phyloP scores from a whole-genome alignment of 2,329 filamentous ascomycete genomes.

The Curvularia hawaiiensis region DNA sequence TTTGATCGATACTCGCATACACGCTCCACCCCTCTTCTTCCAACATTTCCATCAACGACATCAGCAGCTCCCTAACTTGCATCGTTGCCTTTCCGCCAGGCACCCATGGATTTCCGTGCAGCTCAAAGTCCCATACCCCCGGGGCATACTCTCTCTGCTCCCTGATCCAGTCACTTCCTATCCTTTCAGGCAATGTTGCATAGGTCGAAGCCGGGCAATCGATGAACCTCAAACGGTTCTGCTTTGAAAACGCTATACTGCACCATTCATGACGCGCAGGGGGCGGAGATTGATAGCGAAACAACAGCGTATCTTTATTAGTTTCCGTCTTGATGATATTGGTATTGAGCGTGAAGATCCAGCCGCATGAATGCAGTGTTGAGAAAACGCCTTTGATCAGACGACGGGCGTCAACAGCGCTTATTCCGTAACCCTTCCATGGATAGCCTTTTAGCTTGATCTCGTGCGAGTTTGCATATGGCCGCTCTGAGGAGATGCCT shows the following conservation, averaged over 20 bases:
- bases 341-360: conserved; percentile 46
- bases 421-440: conserved; percentile 37
- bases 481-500: conserved; percentile 40
- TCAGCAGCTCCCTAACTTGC: conserved; percentile 41
- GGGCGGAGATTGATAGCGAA: conserved; percentile 43
- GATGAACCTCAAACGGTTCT: conserved; percentile 40
- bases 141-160: conserved; percentile 15
- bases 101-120: conserved; percentile 42
- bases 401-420: conserved; percentile 38
- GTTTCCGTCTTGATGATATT: conserved; percentile 42
- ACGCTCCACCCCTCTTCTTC: conserved; percentile 48
- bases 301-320: conserved; percentile 44
- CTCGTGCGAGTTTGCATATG: conserved; percentile 44
- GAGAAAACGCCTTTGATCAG: conserved; percentile 41
- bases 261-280: conserved; percentile 48
- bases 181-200: conserved; percentile 11
- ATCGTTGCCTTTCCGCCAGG: conserved; percentile 45
- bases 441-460: conserved; percentile 47
- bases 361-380: conserved; percentile 35
- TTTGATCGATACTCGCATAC: conserved; percentile 49
- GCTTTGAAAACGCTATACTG: conserved; percentile 41
- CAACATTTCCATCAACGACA: conserved; percentile 32
- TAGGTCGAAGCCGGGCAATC: conserved; percentile 28
- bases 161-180: conserved; percentile 19
- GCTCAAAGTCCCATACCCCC: conserved; percentile 40